A percentile compares a stretch with the other conserved stretches of the same genome.
Conservation (phyloP, 345 rosid genomes). For the Salix purpurea region DNA sequence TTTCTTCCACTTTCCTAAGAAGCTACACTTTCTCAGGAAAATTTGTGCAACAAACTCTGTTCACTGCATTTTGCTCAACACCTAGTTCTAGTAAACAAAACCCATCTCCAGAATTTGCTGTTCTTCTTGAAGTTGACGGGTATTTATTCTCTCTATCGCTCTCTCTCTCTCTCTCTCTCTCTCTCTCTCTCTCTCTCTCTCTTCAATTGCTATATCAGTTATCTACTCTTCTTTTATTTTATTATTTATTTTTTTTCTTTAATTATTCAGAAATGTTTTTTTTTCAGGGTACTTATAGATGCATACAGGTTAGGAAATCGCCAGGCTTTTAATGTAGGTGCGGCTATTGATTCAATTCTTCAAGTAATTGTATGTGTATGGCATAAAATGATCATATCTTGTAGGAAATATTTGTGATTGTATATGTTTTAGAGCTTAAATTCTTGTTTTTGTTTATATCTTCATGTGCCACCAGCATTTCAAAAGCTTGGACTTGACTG, state of each 20-base stretch:
- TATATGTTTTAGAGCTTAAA: conserved; percentile 9
- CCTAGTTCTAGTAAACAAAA: conserved; percentile 23
- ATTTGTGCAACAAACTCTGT: conserved; percentile 24
- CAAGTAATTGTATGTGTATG: not conserved
- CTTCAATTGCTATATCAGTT: not conserved
- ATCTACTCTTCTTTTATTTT: not conserved
- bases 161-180: too few relatives aligned
- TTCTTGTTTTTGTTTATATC: conserved; percentile 2
- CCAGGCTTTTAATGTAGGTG: conserved; percentile 81
- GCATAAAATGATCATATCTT: not conserved
- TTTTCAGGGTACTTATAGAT: conserved; percentile 73
- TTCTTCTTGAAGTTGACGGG: conserved; percentile 95
- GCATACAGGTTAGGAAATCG: conserved; percentile 75
- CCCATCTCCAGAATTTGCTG: conserved; percentile 54
- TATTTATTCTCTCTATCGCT: conserved; percentile 8
- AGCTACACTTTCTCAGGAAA: conserved; percentile 28
- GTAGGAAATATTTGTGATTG: not conserved
- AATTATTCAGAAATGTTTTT: not conserved
- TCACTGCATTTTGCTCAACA: conserved; percentile 39
- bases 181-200: not conserved
- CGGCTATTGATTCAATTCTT: conserved; percentile 14
- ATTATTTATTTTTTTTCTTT: not conserved
- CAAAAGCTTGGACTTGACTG: conserved; percentile 93
- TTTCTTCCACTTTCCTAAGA: conserved; percentile 23
- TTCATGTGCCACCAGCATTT: conserved; percentile 50